phyloP scores from a whole-genome alignment of 192 early-diverging fungal species.

The Backusella australiensis region DNA sequence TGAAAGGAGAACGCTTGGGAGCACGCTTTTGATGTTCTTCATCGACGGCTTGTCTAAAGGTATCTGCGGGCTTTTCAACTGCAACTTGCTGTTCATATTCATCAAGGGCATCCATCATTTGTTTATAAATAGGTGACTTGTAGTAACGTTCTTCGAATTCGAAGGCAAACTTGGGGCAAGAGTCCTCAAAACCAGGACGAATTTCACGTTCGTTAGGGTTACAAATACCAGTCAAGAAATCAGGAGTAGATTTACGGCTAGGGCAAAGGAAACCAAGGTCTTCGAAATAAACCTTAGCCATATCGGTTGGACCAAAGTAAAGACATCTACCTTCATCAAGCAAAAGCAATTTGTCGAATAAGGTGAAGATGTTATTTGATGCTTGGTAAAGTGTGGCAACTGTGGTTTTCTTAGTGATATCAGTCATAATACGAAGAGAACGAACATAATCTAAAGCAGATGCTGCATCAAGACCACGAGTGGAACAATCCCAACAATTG shows the following conservation, averaged over 20 bases:
- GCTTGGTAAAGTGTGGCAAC: conserved; percentile 65
- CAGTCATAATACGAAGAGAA: conserved; percentile 69
- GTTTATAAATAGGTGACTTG: conserved; percentile 39
- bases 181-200: conserved; percentile 51
- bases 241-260: conserved; percentile 63
- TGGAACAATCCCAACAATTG: conserved; percentile 61
- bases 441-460: conserved; percentile 79
- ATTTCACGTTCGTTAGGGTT: conserved; percentile 55
- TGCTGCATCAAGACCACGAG: conserved; percentile 77
- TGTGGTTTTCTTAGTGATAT: conserved; percentile 64
- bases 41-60: conserved; percentile 48
- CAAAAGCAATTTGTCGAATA: conserved; percentile 71
- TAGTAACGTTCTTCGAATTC: conserved; percentile 63
- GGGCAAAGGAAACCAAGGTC: conserved; percentile 61
- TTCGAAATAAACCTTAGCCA: conserved; percentile 63
- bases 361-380: conserved; percentile 72
- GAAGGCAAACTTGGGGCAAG: conserved; percentile 51
- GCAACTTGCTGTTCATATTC: conserved; percentile 41
- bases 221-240: conserved; percentile 73
- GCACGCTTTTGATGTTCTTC: conserved; percentile 55
- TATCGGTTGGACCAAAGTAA: conserved; percentile 63
- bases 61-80: conserved; percentile 17
- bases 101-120: conserved; percentile 39
- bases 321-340: conserved; percentile 65
- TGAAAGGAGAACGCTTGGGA: conserved; percentile 55